phyloP scores from a whole-genome alignment of 1,284 basidiomycete species.

The Apiotrichum akiyoshidainum region DNA sequence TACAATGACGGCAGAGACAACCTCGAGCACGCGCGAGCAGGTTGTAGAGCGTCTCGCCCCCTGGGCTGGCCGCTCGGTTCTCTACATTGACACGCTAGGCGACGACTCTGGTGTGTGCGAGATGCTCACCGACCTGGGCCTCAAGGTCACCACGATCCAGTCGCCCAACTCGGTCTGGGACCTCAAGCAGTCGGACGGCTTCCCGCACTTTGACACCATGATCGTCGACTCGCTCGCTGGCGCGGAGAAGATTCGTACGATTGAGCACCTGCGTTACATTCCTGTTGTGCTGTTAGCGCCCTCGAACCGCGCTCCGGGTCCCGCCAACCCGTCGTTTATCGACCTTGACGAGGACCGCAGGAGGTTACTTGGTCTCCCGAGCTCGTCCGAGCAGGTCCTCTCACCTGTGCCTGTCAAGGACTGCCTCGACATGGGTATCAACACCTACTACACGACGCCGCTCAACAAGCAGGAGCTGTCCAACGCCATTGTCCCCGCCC shows the following conservation, averaged over 20 bases:
- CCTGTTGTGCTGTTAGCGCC: constrained; percentile 93
- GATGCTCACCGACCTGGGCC: constrained; percentile 74
- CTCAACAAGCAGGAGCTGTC: constrained; percentile 83
- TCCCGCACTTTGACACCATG: constrained; percentile 91
- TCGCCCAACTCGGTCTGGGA: constrained; percentile 73
- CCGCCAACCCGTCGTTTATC: constrained; percentile 46
- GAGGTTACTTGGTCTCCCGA: constrained; percentile 43
- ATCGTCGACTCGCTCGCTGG: constrained; percentile 83
- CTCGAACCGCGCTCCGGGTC: constrained; percentile 32
- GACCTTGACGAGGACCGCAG: constrained; percentile 43
- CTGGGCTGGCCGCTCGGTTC: constrained; percentile 65
- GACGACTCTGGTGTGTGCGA: constrained; percentile 75
- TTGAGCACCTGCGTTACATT: constrained; percentile 93
- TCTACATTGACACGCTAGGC: constrained; percentile 83
- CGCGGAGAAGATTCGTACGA: constrained; percentile 81
- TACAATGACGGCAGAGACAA: constrained; percentile 66
- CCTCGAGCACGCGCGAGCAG: constrained; percentile 57
- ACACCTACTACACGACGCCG: constrained; percentile 67
- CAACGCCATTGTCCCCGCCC: constrained; percentile 85
- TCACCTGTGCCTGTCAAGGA: constrained; percentile 51
- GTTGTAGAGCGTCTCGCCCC: constrained; percentile 73
- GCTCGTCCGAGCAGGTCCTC: constrained; percentile 38
- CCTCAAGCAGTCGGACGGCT: constrained; percentile 58
- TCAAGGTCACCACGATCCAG: constrained; percentile 74
- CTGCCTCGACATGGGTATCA: constrained; percentile 51